Evolutionary conservation across 805 yeast species (phyloP).

Genomic region (Jamesozyma lodderae): DNA sequence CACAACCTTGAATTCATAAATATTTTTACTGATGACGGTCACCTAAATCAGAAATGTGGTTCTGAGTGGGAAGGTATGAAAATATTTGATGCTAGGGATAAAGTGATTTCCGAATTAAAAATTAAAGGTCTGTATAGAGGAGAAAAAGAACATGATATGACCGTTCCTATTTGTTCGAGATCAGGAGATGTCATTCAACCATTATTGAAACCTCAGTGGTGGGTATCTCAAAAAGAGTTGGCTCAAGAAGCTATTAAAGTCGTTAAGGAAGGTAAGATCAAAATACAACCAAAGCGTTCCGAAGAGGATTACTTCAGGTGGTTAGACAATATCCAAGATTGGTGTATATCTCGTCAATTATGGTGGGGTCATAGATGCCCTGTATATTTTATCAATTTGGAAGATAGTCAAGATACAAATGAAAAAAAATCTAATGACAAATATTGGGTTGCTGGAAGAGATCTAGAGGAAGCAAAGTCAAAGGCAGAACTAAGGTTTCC

Average conservation of each 20-base stretch:
- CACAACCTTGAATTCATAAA: slow-evolving; percentile 76
- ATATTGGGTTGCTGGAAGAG: slow-evolving; percentile 87
- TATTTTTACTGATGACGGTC: slow-evolving; percentile 86
- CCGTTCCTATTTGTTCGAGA: slow-evolving; percentile 88
- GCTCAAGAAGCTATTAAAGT: slow-evolving; percentile 79
- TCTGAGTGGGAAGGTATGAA: slow-evolving; percentile 73
- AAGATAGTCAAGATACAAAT: slow-evolving; percentile 51
- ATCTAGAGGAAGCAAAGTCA: slow-evolving; percentile 65
- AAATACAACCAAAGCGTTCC: slow-evolving; percentile 74
- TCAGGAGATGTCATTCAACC: slow-evolving; percentile 97
- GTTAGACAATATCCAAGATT: slow-evolving; percentile 92
- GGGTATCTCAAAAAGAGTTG: slow-evolving; percentile 85
- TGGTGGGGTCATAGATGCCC: slow-evolving; percentile 99
- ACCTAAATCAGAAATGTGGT: slow-evolving; percentile 82
- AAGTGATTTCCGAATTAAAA: slow-evolving; percentile 70
- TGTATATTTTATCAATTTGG: slow-evolving; percentile 74
- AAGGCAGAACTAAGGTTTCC: slow-evolving; percentile 72
- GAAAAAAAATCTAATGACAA: slow-evolving; percentile 37
- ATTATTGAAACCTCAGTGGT: slow-evolving; percentile 95
- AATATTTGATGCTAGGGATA: slow-evolving; percentile 85
- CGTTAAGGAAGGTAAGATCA: slow-evolving; percentile 69
- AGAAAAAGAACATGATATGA: slow-evolving; percentile 88
- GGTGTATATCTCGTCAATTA: slow-evolving; percentile 92
- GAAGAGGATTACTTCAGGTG: slow-evolving; percentile 88
- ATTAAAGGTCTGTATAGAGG: slow-evolving; percentile 63